Percentiles rank a stretch among this genome's conserved stretches.
Conservation (phyloP, 2,329 filamentous ascomycete species). For the Aspergillus terreus region DNA sequence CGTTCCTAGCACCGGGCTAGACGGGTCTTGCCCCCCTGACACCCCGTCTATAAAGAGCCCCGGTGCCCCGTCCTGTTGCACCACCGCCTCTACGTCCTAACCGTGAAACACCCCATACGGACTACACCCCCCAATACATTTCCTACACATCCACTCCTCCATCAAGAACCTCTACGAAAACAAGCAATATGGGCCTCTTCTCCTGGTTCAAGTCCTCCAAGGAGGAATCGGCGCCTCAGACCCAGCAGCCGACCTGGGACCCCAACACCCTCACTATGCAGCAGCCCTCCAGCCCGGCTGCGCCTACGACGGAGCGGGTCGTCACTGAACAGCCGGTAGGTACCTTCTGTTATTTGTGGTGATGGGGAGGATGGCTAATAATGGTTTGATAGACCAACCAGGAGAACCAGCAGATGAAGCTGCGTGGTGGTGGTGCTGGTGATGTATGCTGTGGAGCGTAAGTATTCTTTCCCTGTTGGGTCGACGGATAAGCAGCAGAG, state of each 20-base stretch:
- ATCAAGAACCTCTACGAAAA: neutral
- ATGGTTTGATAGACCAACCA: slow-evolving; percentile 6
- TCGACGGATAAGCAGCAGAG: neutral
- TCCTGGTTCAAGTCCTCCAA: slow-evolving; percentile 25
- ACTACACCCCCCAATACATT: too few species aligned
- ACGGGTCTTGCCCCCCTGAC: too few species aligned
- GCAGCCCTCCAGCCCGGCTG: slow-evolving; percentile 22
- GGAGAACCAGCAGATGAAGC: slow-evolving; percentile 19
- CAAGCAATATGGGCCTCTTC: slow-evolving; percentile 19
- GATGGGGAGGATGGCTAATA: neutral
- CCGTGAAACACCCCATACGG: too few species aligned
- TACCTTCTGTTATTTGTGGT: neutral
- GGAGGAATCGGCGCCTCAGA: slow-evolving; percentile 10
- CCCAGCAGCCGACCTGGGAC: slow-evolving; percentile 20
- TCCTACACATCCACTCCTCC: neutral
- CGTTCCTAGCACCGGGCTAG: neutral
- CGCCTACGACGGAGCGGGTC: slow-evolving; percentile 16
- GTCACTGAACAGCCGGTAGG: slow-evolving; percentile 23
- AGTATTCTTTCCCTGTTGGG: slow-evolving; percentile 13
- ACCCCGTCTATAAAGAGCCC: too few species aligned
- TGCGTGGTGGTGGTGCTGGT: slow-evolving; percentile 27
- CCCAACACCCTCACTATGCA: slow-evolving; percentile 25
- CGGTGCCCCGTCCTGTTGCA: too few species aligned
- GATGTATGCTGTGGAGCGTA: slow-evolving; percentile 26
- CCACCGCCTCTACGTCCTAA: too few species aligned